Conservation (phyloP, 805 yeast genomes). For the Diddensiella transvaalensis region DNA sequence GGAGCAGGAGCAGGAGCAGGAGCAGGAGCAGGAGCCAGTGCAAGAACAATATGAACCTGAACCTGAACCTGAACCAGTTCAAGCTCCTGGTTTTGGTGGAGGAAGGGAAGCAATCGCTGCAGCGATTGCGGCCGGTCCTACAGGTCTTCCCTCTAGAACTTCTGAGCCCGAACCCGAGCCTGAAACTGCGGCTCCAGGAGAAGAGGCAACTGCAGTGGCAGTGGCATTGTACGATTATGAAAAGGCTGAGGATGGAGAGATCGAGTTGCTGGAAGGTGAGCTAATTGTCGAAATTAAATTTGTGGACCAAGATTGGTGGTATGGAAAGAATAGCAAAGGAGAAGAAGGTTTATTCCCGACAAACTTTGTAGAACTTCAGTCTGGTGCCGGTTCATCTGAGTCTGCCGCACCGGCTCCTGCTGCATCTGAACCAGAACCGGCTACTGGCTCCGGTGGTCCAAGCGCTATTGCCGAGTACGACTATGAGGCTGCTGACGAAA, state of each 20-base stretch:
- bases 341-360: slow-evolving; percentile 88
- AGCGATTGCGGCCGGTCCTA: slow-evolving; percentile 13
- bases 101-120: slow-evolving; percentile 7
- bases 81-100: not conserved
- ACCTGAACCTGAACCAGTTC: slow-evolving; percentile 46
- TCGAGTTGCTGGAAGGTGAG: slow-evolving; percentile 65
- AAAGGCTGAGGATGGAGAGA: slow-evolving; percentile 74
- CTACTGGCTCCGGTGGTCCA: slow-evolving; percentile 32
- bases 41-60: slow-evolving; percentile 14
- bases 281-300: slow-evolving; percentile 60
- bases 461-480: slow-evolving; percentile 67
- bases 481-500: slow-evolving; percentile 89
- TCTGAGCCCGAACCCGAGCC: slow-evolving; percentile 24
- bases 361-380: slow-evolving; percentile 62
- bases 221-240: slow-evolving; percentile 74
- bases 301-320: slow-evolving; percentile 85
- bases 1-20: slow-evolving; percentile 45
- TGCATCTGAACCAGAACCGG: slow-evolving; percentile 13
- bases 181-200: slow-evolving; percentile 11
- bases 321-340: slow-evolving; percentile 71
- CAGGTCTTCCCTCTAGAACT: slow-evolving; percentile 14
- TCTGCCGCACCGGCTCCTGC: slow-evolving; percentile 21
- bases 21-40: slow-evolving; percentile 2
- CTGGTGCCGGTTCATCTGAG: slow-evolving; percentile 25
- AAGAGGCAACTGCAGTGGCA: slow-evolving; percentile 19